Evolutionary conservation across 2,329 filamentous ascomycete species (phyloP).

Genomic region (Tothia fuscella): DNA sequence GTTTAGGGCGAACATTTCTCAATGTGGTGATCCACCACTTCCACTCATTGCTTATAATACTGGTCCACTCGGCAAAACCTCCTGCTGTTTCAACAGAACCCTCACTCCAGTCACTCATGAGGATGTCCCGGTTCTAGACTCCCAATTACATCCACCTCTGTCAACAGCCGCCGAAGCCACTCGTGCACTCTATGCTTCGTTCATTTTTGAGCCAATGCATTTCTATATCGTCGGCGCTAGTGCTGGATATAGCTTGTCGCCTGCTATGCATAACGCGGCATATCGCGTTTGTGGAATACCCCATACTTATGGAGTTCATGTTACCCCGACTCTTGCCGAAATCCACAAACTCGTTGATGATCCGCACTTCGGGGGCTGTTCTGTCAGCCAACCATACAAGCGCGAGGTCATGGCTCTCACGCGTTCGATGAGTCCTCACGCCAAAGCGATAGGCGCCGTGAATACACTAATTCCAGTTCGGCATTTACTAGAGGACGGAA

Average conservation of each 20-base stretch:
- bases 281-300: conserved; percentile 55
- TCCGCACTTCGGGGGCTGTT: conserved; percentile 58
- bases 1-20: conserved; percentile 40
- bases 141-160: conserved; percentile 12
- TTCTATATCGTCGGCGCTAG: conserved; percentile 65
- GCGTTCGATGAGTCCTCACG: conserved; percentile 57
- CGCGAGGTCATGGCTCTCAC: conserved; percentile 55
- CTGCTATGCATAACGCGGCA: conserved; percentile 65
- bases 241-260: conserved; percentile 60
- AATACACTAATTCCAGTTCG: conserved; percentile 66
- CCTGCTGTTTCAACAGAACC: conserved; percentile 53
- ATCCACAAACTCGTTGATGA: conserved; percentile 54
- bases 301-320: conserved; percentile 53
- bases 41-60: conserved; percentile 55
- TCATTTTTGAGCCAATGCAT: conserved; percentile 56
- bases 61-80: conserved; percentile 49
- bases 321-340: conserved; percentile 49
- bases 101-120: conserved; percentile 49
- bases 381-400: conserved; percentile 62
- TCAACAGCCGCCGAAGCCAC: conserved; percentile 45
- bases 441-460: conserved; percentile 61
- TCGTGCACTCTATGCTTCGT: conserved; percentile 52
- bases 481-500: conserved; percentile 40
- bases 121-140: conserved; percentile 8
- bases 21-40: conserved; percentile 31